Evolutionary conservation across 306 rosid genomes (phyloP).

Genomic region (Betula pendula): DNA sequence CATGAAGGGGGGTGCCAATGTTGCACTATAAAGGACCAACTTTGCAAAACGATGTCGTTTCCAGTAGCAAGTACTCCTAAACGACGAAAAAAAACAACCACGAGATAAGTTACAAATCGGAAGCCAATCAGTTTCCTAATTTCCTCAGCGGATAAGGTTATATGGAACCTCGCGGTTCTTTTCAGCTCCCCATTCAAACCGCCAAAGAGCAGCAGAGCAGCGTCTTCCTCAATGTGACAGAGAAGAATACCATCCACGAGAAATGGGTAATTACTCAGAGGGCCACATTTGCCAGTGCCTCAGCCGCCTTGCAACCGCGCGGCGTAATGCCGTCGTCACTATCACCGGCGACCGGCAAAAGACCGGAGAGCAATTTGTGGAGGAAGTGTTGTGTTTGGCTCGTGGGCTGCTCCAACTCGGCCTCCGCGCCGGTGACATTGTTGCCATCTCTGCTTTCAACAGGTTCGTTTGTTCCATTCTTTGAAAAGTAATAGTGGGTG

Average conservation of each 20-base stretch:
- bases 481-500: neutral
- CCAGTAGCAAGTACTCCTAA: too few species aligned
- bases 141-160: too few species aligned
- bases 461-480: conserved; percentile 31
- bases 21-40: too few species aligned
- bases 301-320: conserved; percentile 44
- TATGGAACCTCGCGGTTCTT: too few species aligned
- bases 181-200: too few species aligned
- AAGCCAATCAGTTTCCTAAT: too few species aligned
- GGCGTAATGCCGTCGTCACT: conserved; percentile 39
- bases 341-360: conserved; percentile 45
- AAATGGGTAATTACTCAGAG: conserved; percentile 46
- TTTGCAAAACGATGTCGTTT: too few species aligned
- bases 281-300: conserved; percentile 84
- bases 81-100: too few species aligned
- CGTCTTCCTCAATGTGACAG: too few species aligned
- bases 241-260: neutral
- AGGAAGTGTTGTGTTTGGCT: conserved; percentile 57
- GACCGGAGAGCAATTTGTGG: conserved; percentile 56
- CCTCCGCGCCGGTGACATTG: conserved; percentile 57
- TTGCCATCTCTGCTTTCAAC: conserved; percentile 80
- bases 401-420: conserved; percentile 58
- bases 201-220: too few species aligned
- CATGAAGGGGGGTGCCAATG: too few species aligned
- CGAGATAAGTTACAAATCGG: too few species aligned